Percentiles rank a stretch among this genome's conserved stretches.
These are phyloP conservation scores for Caulochytrium protostelioides DNA, from an alignment of 371 early-diverging fungal species.

Conservation along the genomic window DNA sequence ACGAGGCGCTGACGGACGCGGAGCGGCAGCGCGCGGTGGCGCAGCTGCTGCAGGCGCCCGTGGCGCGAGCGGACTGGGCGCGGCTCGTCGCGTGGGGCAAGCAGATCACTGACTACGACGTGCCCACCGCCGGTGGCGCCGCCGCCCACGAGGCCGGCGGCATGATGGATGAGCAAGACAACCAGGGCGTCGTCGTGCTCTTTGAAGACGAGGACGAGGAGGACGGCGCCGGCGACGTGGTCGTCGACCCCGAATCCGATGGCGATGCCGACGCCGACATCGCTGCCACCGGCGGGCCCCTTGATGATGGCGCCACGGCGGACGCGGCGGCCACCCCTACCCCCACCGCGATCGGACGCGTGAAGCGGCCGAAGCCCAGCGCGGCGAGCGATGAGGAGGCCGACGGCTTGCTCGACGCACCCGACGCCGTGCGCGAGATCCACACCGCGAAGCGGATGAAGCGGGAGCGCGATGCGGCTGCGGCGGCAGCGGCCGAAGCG, in stretches of 20 bases:
- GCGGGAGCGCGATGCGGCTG: too few relatives aligned
- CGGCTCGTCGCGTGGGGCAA: slow-evolving; percentile 73
- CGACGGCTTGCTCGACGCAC: slow-evolving; percentile 2
- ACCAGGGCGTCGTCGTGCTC: slow-evolving; percentile 23
- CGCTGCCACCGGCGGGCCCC: slow-evolving; percentile 17
- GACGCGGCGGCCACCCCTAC: too few relatives aligned
- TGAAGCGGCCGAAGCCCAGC: slow-evolving; percentile 12
- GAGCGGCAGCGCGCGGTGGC: slow-evolving; percentile 73
- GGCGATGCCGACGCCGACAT: slow-evolving; percentile 19
- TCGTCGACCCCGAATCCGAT: slow-evolving; percentile 16
- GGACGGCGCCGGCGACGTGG: slow-evolving; percentile 27
- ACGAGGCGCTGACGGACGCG: slow-evolving; percentile 60
- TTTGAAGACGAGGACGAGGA: slow-evolving; percentile 30
- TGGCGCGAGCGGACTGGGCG: slow-evolving; percentile 58
- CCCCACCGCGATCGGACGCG: too few relatives aligned
- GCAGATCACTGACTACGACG: slow-evolving; percentile 68
- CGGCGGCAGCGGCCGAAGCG: neutral
- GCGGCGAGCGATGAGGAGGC: slow-evolving; percentile 12
- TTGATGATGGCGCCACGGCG: slow-evolving; percentile 21
- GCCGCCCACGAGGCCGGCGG: slow-evolving; percentile 22
- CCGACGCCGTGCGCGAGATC: slow-evolving; percentile 1
- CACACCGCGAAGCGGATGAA: slow-evolving; percentile 9
- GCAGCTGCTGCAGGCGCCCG: slow-evolving; percentile 29
- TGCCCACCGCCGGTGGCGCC: slow-evolving; percentile 1
- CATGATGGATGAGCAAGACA: slow-evolving; percentile 28